Percentiles rank a stretch among this genome's conserved stretches.
phyloP scores from a whole-genome alignment of 1,284 basidiomycete genomes.

The Fomitopsis palustris region DNA sequence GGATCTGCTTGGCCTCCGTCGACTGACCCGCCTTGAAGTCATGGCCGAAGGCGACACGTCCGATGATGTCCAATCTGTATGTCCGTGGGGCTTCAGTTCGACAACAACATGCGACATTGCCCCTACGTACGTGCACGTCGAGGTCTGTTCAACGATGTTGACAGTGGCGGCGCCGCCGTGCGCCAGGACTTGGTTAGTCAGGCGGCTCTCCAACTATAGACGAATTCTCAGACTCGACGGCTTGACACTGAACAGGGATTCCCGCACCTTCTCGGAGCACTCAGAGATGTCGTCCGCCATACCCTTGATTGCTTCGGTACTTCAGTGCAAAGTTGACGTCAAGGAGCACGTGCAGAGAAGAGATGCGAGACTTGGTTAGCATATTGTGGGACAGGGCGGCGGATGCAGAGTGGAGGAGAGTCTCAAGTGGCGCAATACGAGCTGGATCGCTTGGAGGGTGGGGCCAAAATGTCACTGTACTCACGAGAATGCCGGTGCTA shows the following conservation, averaged over 20 bases:
- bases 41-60: conserved; percentile 24
- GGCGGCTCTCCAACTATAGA: conserved; percentile 21
- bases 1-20: conserved; percentile 20
- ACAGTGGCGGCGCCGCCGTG: conserved; percentile 21
- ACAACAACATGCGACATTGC: background rate
- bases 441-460: background rate
- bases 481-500: conserved; percentile 31
- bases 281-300: conserved; percentile 25
- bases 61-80: conserved; percentile 25
- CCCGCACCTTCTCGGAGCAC: conserved; percentile 25
- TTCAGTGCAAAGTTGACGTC: conserved; percentile 2
- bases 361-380: conserved; percentile 1
- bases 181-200: conserved; percentile 21
- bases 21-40: conserved; percentile 23
- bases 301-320: conserved; percentile 23
- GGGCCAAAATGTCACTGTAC: conserved; percentile 1
- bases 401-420: background rate
- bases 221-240: background rate
- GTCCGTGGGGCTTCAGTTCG: background rate
- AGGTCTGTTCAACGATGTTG: conserved; percentile 23
- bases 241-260: background rate
- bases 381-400: background rate
- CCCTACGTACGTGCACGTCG: conserved; percentile 20
- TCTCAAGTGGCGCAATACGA: background rate
- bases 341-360: background rate